Base-by-base conservation (phyloP, 352 stramenopile genomes). In the Plasmopara muralis region DNA sequence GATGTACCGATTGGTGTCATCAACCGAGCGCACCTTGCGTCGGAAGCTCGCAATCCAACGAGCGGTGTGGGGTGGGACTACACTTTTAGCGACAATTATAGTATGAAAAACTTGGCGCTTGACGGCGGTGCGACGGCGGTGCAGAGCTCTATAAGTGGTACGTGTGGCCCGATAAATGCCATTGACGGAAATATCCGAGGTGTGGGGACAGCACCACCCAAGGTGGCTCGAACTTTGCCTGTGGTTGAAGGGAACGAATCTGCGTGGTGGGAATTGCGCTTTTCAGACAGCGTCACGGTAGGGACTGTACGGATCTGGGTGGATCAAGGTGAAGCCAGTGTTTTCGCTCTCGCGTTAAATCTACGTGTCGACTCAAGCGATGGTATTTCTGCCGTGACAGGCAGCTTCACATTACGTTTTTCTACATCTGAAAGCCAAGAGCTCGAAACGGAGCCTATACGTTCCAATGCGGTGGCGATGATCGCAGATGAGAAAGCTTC, bases 11-110 rank as follows among this genome's bases (percentile, higher is more conserved):
- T 86, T 31, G 39, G 40, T 14, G 47, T 77, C 7, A 60, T 80
- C 3, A 88, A 86, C 50, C 54, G 61, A 4, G 51, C 64, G 13
- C 77, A 83, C 12, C 29, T 80, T 34, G 50, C 64, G 15, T 61
- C 70, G 2, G 71, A 74, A 8, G 43, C 66, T 6, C 40, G 46
- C 0, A 85, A 86, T 41, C 66, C 72, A 5, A 85, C 68, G 14
- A 89, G 72, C 20, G 81, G 75, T 2, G 63, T 87, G 8, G 83
- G 83, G 1, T 81, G 58, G 46, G 83, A 92, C 55, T 89, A 90
- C 46, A 64, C 60, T 4, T 92, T 93, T 39, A 63, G 63, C 10
- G 81, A 91, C 40, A 68, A 82, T 4, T 47, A 50, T 5, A 45
- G 39, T 7, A 31, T 30, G 5, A 49, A 45, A 14, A 94, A 92